A percentile compares a stretch with the other conserved stretches of the same genome.
Evolutionary conservation across 2,329 filamentous ascomycete species (phyloP).

Genomic region (Mariannaea sp.): DNA sequence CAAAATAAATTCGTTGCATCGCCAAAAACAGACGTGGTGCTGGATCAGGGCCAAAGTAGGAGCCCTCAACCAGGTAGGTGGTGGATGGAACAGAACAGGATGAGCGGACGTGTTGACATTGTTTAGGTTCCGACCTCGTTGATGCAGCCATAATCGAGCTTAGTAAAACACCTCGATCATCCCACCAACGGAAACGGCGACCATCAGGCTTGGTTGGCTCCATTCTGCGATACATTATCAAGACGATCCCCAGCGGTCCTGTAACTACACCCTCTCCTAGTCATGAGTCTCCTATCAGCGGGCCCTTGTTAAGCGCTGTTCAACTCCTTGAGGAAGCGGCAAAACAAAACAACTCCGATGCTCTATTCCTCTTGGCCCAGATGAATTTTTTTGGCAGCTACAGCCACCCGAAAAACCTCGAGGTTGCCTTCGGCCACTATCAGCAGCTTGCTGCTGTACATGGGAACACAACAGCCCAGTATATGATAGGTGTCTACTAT

Average conservation of each 20-base stretch:
- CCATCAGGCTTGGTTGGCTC: conserved; percentile 51
- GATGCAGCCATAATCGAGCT: conserved; percentile 57
- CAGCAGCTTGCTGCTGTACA: conserved; percentile 73
- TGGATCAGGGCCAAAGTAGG: conserved; percentile 35
- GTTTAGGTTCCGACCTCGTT: conserved; percentile 57
- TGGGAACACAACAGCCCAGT: conserved; percentile 90
- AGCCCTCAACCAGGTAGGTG: conserved; percentile 47
- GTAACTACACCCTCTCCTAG: conserved; percentile 51
- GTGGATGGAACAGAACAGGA: not conserved
- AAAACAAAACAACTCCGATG: conserved; percentile 71
- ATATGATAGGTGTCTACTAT: conserved; percentile 96
- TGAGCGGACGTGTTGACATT: conserved; percentile 21
- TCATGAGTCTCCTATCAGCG: conserved; percentile 43
- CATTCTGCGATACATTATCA: conserved; percentile 51
- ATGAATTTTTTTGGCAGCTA: conserved; percentile 98
- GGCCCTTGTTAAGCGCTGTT: conserved; percentile 56
- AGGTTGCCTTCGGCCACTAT: conserved; percentile 80
- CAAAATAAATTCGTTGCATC: conserved; percentile 42
- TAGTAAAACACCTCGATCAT: conserved; percentile 53
- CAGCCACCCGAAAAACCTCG: conserved; percentile 81
- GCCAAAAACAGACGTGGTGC: conserved; percentile 39
- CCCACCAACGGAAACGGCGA: conserved; percentile 51
- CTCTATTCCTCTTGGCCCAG: conserved; percentile 86
- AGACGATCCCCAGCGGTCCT: conserved; percentile 56
- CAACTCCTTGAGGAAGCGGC: conserved; percentile 58